Evolutionary conservation across 2,329 filamentous ascomycete genomes (phyloP), one percentile per base, ranked within the genome.

Genomic region (Paecilomyces sp.): DNA sequence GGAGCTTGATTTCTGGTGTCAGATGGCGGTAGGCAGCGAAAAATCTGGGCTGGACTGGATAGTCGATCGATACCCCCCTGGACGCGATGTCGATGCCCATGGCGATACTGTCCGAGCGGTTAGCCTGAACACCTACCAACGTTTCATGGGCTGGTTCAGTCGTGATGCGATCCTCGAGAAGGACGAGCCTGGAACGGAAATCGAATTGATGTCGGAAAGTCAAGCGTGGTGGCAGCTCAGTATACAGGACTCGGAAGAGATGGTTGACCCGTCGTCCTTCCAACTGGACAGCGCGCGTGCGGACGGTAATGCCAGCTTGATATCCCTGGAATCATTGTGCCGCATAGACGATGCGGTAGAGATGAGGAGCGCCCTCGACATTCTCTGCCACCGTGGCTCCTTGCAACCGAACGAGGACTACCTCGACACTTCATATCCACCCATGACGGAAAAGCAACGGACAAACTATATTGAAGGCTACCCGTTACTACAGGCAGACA

Each of bases 1-100:
- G 59, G 92, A 97, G 62, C 82, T 99, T 30, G 88, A 96, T 71
- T 94, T 95, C 71, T 99, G 93, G 93, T 99, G 95, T 71, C 94
- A 99, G 72, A 92, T 97, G 75, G 91, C 89, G 0, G 86, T 99
- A 9, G 95, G 94, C 4, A 94, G 96, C 70, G 81, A 85, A n/a
- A 89, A 89, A 66, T 89, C 90, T 22, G 93, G 94, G 0, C 83
- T 96, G 53, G 90, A 93, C 67, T 99, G 95, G 93, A 90, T 96
- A 67, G 87, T 89, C 66, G 85, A 88, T 55, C 83, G 88, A 59
- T 93, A 88, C 86, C 89, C 90, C 8, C 83, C 82, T 53, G 89
- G 89, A 0, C 81, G 81, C 25, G 89, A 93, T 67, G 68, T 87
- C 2, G 87, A 93, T 66, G 79, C 83, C 57, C 73, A 87, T 53